Conservation (phyloP, 768 basidiomycete species). For the Amanita muscaria region DNA sequence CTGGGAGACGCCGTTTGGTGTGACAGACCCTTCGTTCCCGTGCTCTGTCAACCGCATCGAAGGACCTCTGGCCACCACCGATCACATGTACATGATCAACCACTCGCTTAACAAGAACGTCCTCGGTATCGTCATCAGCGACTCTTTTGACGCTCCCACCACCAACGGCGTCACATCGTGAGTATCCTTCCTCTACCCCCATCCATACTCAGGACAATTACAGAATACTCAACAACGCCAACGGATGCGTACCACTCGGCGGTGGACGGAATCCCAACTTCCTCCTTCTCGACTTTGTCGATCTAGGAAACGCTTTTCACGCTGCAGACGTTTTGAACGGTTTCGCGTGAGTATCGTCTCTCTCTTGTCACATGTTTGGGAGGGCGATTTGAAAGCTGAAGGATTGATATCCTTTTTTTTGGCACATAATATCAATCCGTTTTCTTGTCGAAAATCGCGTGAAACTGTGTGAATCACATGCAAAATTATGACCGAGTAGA, state of each 20-base stretch:
- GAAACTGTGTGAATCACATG: too few species aligned
- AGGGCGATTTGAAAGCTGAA: too few species aligned
- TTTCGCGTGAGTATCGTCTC: slow-evolving; percentile 29
- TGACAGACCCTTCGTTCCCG: slow-evolving; percentile 41
- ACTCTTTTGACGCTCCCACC: slow-evolving; percentile 27
- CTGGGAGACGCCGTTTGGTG: slow-evolving; percentile 50
- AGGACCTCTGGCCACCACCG: slow-evolving; percentile 37
- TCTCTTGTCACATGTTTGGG: too few species aligned
- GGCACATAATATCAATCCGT: too few species aligned
- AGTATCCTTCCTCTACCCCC: slow-evolving; percentile 14
- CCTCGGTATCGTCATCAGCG: slow-evolving; percentile 30
- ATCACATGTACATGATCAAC: slow-evolving; percentile 54
- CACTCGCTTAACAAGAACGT: slow-evolving; percentile 45
- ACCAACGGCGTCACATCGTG: slow-evolving; percentile 32
- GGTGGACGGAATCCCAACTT: slow-evolving; percentile 41
- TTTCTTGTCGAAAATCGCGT: too few species aligned
- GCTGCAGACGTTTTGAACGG: slow-evolving; percentile 40
- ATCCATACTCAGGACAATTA: background rate
- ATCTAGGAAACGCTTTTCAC: slow-evolving; percentile 35
- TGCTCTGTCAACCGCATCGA: slow-evolving; percentile 43
- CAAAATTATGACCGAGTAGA: too few species aligned
- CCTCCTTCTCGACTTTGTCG: slow-evolving; percentile 44
- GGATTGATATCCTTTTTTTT: too few species aligned
- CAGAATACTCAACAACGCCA: slow-evolving; percentile 33
- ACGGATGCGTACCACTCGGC: slow-evolving; percentile 34